Conservation (phyloP, 495 filamentous ascomycete species). For the Xylona heveae region DNA sequence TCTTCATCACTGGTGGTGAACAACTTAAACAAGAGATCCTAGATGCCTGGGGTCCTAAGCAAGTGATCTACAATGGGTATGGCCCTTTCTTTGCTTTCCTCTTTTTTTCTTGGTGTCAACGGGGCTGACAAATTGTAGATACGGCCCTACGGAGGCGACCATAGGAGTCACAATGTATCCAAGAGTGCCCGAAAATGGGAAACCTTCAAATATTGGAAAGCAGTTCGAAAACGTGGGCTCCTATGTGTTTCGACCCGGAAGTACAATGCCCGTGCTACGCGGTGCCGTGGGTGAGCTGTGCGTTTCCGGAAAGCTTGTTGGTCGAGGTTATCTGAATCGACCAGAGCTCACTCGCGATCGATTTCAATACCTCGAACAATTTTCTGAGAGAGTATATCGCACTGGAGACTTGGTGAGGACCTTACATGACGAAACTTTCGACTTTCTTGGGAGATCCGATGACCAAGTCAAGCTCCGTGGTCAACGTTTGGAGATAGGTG, state of each 20-base stretch:
- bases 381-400: slow-evolving; percentile 39
- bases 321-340: slow-evolving; percentile 68
- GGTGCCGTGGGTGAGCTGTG: slow-evolving; percentile 75
- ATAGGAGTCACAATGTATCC: slow-evolving; percentile 72
- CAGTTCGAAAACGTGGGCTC: slow-evolving; percentile 69
- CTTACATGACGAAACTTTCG: slow-evolving; percentile 44
- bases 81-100: neutral
- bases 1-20: slow-evolving; percentile 63
- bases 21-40: slow-evolving; percentile 50
- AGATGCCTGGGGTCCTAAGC: slow-evolving; percentile 39
- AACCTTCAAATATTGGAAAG: slow-evolving; percentile 64
- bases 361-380: slow-evolving; percentile 32
- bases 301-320: slow-evolving; percentile 67
- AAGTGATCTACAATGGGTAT: slow-evolving; percentile 52
- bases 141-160: slow-evolving; percentile 76
- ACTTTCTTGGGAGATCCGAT: slow-evolving; percentile 55
- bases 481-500: slow-evolving; percentile 53
- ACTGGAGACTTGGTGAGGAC: slow-evolving; percentile 65
- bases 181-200: slow-evolving; percentile 45
- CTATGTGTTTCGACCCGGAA: slow-evolving; percentile 51
- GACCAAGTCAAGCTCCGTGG: slow-evolving; percentile 67
- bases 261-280: slow-evolving; percentile 45
- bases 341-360: slow-evolving; percentile 40
- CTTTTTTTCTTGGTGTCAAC: neutral
- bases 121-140: slow-evolving; percentile 10